Evolutionary conservation across 140 eudicot species (phyloP).

Genomic region (Flaveria floridana): DNA sequence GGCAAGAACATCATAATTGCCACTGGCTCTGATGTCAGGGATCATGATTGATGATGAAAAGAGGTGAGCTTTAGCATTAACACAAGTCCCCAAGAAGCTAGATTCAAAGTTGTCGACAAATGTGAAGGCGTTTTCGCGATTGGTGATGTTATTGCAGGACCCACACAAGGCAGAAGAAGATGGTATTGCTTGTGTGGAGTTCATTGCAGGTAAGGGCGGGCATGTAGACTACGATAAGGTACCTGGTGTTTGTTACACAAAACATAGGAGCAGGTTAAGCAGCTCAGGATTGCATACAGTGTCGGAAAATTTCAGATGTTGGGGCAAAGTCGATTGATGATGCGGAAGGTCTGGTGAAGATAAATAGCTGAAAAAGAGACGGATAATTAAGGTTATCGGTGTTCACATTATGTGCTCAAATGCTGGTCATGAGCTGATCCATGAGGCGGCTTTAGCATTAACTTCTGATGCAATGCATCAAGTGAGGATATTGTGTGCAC

Average conservation of each 20-base stretch:
- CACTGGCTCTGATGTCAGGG: slow-evolving; percentile 4
- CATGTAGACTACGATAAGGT: slow-evolving; percentile 24
- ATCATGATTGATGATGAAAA: slow-evolving; percentile 9
- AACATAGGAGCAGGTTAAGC: slow-evolving; percentile 21
- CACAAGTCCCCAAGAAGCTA: slow-evolving; percentile 2
- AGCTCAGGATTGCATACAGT: background rate
- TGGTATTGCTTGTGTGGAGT: slow-evolving; percentile 18
- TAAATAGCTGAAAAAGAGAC: slow-evolving; percentile 11
- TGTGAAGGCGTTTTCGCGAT: slow-evolving; percentile 12
- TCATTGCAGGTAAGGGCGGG: slow-evolving; percentile 20
- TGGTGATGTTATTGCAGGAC: slow-evolving; percentile 21
- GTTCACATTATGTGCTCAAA: slow-evolving; percentile 14
- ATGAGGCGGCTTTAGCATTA: slow-evolving; percentile 14
- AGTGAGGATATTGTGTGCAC: slow-evolving; percentile 16
- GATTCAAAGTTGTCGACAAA: background rate
- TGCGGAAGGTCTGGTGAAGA: slow-evolving; percentile 17
- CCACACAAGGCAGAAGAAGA: slow-evolving; percentile 25
- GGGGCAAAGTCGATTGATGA: slow-evolving; percentile 17
- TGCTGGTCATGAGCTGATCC: background rate
- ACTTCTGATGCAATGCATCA: background rate
- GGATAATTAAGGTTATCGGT: slow-evolving; percentile 3
- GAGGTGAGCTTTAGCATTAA: slow-evolving; percentile 15
- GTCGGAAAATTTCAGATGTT: slow-evolving; percentile 8
- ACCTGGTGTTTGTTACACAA: slow-evolving; percentile 16
- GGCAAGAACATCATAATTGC: slow-evolving; percentile 21